Evolutionary conservation across 441 rosid species (phyloP).

Genomic region (Biscutella laevigata): DNA sequence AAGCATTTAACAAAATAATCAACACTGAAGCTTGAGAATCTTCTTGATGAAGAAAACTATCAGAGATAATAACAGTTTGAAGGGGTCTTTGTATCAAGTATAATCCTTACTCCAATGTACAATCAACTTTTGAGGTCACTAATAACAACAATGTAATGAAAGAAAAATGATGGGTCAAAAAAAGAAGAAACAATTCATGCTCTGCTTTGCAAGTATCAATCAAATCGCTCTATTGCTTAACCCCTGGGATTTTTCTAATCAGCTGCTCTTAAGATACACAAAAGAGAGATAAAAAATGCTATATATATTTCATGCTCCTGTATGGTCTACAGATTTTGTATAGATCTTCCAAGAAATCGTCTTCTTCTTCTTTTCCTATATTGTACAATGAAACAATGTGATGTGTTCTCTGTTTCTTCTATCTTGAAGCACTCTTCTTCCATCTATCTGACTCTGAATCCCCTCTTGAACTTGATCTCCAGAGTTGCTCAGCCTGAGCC

Average conservation of each 20-base stretch:
- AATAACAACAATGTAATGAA: slow-evolving; percentile 12
- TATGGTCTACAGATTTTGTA: slow-evolving; percentile 9
- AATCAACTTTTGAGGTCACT: background rate
- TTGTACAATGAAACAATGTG: slow-evolving; percentile 20
- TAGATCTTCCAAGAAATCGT: slow-evolving; percentile 14
- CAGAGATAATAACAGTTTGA: slow-evolving; percentile 7
- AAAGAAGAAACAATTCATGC: background rate
- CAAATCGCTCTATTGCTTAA: slow-evolving; percentile 10
- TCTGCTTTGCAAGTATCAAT: background rate
- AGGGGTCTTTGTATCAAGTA: background rate
- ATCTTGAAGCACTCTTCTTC: slow-evolving; percentile 20
- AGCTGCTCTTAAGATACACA: slow-evolving; percentile 3
- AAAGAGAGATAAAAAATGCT: background rate
- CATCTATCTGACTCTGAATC: slow-evolving; percentile 30
- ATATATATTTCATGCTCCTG: slow-evolving; percentile 13
- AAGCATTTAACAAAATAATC: background rate
- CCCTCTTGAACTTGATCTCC: slow-evolving; percentile 17
- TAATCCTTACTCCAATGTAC: background rate
- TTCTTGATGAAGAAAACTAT: background rate
- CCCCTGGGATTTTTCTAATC: background rate
- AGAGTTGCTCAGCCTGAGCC: slow-evolving; percentile 26
- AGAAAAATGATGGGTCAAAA: background rate
- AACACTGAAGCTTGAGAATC: background rate
- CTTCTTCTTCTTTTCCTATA: slow-evolving; percentile 19
- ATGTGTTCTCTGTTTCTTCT: slow-evolving; percentile 8